These are phyloP conservation scores for Cicer cuneatum DNA, from an alignment of 306 rosid genomes.

Conservation along the genomic window DNA sequence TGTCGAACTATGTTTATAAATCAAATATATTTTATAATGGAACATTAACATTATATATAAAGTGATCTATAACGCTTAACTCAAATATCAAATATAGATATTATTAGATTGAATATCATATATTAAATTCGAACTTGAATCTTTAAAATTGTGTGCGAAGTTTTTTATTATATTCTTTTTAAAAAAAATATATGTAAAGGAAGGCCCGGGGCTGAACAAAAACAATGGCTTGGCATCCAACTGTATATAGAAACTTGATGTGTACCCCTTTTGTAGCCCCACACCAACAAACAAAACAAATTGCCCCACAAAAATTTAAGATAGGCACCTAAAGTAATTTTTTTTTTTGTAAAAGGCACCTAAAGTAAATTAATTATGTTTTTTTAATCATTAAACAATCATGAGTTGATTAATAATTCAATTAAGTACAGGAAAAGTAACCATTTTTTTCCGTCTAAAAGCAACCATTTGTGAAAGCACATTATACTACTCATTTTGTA, in stretches of 20 bases:
- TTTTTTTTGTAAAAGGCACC: neutral
- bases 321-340: constrained; percentile 6
- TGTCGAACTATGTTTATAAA: too few relatives aligned
- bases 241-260: constrained; percentile 22
- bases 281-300: constrained; percentile 26
- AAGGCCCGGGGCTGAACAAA: neutral
- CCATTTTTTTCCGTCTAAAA: neutral
- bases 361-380: constrained; percentile 9
- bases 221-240: constrained; percentile 7
- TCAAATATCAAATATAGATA: too few relatives aligned
- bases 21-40: too few relatives aligned
- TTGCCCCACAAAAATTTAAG: constrained; percentile 20
- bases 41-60: too few relatives aligned
- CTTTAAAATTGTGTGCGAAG: too few relatives aligned
- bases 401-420: neutral
- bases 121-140: too few relatives aligned
- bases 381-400: neutral
- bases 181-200: neutral
- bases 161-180: too few relatives aligned
- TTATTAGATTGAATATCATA: too few relatives aligned
- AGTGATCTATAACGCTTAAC: too few relatives aligned
- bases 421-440: neutral
- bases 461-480: neutral
- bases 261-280: constrained; percentile 5
- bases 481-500: neutral